Base-by-base conservation (phyloP, 805 yeast genomes). In the Nakazawaea laoshanensis region DNA sequence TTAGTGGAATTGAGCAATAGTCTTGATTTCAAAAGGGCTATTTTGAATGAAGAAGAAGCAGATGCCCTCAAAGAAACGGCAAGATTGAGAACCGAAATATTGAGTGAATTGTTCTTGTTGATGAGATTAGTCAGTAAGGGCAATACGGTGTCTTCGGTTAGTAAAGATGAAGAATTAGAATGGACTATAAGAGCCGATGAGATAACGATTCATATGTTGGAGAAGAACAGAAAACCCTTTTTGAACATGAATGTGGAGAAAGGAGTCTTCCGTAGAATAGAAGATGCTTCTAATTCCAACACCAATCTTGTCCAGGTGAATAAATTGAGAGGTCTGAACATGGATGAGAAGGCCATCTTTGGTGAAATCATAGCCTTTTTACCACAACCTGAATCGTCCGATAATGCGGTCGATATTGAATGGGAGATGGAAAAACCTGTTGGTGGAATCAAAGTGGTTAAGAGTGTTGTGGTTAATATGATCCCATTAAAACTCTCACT, bases 391-490 rank as follows among this genome's bases (percentile, higher is more conserved):
- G 43, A 14, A 6, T n/a, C 18, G 6, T 13, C 19, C 5, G 29
- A 47, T n/a, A 47, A 49, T 27, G 52, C 72, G 39, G 50, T 78
- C 6, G 53, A 55, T 5, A 53, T 77, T 2, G 49, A 57, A 8
- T 88, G 97, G 97, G 69, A 74, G n/a, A 72, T 82, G 77, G 70
- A 80, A 33, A 74, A 71, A 35, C 86, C 94, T 0, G 80, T 89
- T 36, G 97, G 96, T 20, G 97, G 97, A 8, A 86, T 88, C 32
- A 70, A 82, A n/a, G 77, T 88, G 16, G 63, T 88, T 57, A 76
- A 74, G 38, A 59, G 67, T 32, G 77, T 85, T 16, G 71, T 71
- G 23, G 61, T 84, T 13, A 53, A 57, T 2, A 52, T 85, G 12
- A 66, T 70, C 33, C 95, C 95, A 1, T 46, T 88, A 40, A 74